These are phyloP conservation scores for Xanthoconium stramineum DNA, from an alignment of 768 basidiomycete genomes.

Conservation along the genomic window DNA sequence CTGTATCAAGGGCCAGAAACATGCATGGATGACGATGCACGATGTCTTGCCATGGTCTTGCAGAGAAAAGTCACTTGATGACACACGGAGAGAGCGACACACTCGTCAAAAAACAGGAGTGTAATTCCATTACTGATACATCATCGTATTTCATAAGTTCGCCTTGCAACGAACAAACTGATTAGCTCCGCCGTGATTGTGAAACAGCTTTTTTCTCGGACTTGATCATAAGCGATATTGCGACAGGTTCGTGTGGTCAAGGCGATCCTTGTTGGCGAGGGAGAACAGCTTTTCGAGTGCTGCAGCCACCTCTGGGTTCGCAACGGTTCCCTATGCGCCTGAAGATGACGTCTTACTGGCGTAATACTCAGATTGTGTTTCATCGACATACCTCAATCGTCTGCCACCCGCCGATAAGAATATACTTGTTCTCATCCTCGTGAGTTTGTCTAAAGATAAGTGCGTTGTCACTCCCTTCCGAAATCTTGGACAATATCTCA, in stretches of 20 bases:
- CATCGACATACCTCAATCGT: constrained; percentile 23
- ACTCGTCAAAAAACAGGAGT: no score
- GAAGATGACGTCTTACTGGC: background rate
- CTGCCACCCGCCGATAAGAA: constrained; percentile 15
- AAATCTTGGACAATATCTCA: constrained; percentile 9
- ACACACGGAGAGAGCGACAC: no score
- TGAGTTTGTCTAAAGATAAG: constrained; percentile 20
- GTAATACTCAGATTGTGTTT: background rate
- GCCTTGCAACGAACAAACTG: no score
- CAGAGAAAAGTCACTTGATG: no score
- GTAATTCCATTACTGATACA: no score
- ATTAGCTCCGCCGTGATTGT: no score
- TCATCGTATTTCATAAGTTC: no score
- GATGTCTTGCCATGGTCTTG: no score
- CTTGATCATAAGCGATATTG: background rate
- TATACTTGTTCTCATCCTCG: constrained; percentile 20
- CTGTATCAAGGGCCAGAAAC: no score
- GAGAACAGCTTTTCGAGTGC: constrained; percentile 8
- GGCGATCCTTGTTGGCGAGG: constrained; percentile 15
- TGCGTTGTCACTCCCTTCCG: constrained; percentile 5
- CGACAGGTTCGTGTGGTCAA: constrained; percentile 10
- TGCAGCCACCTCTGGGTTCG: constrained; percentile 6
- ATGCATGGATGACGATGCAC: no score
- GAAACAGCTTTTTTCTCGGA: background rate
- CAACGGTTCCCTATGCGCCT: constrained; percentile 17